These are phyloP conservation scores for Suillus hirtellus DNA, from an alignment of 768 basidiomycete species.

Conservation along the genomic window DNA sequence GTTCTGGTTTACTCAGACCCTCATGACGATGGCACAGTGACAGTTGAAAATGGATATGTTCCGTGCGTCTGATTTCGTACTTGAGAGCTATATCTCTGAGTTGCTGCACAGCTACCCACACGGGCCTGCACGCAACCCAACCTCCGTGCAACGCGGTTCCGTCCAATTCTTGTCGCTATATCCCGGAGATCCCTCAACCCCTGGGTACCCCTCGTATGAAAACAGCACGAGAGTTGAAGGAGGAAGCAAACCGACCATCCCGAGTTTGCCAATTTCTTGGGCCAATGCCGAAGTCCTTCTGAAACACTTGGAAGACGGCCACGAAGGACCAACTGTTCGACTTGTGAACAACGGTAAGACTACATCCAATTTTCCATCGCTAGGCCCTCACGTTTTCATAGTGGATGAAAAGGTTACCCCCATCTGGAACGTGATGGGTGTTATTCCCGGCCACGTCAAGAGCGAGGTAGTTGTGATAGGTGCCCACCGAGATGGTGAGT, in stretches of 20 bases:
- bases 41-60: conserved; percentile 54
- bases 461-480: conserved; percentile 72
- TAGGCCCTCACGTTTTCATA: conserved; percentile 10
- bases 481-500: conserved; percentile 69
- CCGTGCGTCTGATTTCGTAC: conserved; percentile 29
- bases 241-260: conserved; percentile 52
- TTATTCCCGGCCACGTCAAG: conserved; percentile 62
- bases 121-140: conserved; percentile 66
- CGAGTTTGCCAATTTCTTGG: conserved; percentile 68
- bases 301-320: conserved; percentile 45
- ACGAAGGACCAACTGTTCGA: conserved; percentile 45
- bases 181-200: conserved; percentile 46
- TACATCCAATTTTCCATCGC: not conserved
- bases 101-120: conserved; percentile 48
- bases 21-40: conserved; percentile 65
- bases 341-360: conserved; percentile 59
- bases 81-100: not conserved
- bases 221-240: conserved; percentile 56
- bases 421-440: conserved; percentile 70
- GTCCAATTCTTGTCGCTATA: conserved; percentile 64
- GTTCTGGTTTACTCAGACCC: conserved; percentile 66
- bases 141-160: conserved; percentile 65
- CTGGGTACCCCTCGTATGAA: conserved; percentile 66
- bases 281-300: conserved; percentile 61
- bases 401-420: conserved; percentile 60